These are phyloP conservation scores for Tuber magnatum DNA, from an alignment of 495 filamentous ascomycete species.

Conservation along the genomic window DNA sequence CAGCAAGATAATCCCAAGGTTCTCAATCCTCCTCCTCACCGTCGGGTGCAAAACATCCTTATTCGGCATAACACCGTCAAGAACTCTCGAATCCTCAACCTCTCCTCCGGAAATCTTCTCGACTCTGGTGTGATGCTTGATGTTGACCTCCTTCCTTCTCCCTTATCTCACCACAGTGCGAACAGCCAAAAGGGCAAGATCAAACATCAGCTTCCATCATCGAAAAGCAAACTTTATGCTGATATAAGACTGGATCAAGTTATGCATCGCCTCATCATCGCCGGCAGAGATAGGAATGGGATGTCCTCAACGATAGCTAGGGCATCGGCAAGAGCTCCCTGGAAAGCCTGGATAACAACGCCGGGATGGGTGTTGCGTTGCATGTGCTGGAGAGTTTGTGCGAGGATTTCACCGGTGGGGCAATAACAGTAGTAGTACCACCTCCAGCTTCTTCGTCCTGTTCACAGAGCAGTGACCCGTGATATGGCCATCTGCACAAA, in stretches of 20 bases:
- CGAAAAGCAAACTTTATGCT: constrained; percentile 95
- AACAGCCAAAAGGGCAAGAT: constrained; percentile 83
- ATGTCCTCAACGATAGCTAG: constrained; percentile 88
- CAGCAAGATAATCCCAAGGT: constrained; percentile 84
- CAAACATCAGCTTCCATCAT: constrained; percentile 94
- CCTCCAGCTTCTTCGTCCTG: constrained; percentile 94
- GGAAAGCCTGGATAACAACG: constrained; percentile 95
- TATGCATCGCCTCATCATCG: constrained; percentile 89
- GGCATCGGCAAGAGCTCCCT: constrained; percentile 89
- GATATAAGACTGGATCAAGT: constrained; percentile 90
- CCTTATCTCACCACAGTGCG: constrained; percentile 85
- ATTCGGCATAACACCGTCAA: constrained; percentile 98
- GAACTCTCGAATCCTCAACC: constrained; percentile 89
- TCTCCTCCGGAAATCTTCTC: constrained; percentile 98
- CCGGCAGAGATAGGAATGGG: constrained; percentile 81
- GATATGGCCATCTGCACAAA: no score
- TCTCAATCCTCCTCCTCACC: constrained; percentile 95
- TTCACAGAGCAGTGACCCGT: no score
- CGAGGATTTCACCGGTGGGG: constrained; percentile 97
- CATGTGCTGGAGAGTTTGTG: constrained; percentile 90
- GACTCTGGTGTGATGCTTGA: constrained; percentile 95
- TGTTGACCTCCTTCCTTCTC: constrained; percentile 79
- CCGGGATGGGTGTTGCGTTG: constrained; percentile 99
- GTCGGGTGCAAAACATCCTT: constrained; percentile 99
- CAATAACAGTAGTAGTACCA: constrained; percentile 97